Conservation (phyloP, 2,329 filamentous ascomycete genomes). For the Arthrinium puccinioides region DNA sequence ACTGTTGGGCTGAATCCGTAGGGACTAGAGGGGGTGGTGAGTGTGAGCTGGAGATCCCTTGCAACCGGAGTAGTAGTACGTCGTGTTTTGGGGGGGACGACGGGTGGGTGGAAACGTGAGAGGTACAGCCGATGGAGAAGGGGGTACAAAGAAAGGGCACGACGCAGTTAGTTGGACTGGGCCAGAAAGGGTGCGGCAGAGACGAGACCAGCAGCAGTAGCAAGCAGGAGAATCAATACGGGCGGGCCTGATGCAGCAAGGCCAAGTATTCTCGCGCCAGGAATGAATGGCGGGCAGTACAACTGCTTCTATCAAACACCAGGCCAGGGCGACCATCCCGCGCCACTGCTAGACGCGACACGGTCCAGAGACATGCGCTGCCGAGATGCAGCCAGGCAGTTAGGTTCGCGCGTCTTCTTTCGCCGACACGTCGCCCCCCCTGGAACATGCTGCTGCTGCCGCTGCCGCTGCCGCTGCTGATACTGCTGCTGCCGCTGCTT, state of each 20-base stretch:
- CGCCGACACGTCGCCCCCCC: too few relatives aligned
- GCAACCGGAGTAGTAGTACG: too few relatives aligned
- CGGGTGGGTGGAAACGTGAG: background rate
- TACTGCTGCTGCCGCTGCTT: background rate
- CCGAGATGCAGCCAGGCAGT: too few relatives aligned
- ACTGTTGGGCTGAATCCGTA: background rate
- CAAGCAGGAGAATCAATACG: constrained; percentile 1
- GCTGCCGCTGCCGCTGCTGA: background rate
- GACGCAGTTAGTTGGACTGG: too few relatives aligned
- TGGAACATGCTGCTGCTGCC: background rate
- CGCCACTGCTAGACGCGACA: too few relatives aligned
- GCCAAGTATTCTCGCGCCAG: background rate
- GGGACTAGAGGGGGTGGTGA: constrained; percentile 1
- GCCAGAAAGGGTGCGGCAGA: too few relatives aligned
- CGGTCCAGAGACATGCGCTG: constrained; percentile 1
- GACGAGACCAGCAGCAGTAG: background rate
- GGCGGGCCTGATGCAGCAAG: constrained; percentile 1
- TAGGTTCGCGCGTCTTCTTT: too few relatives aligned
- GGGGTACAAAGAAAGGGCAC: background rate
- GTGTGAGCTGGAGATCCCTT: background rate
- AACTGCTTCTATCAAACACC: too few relatives aligned
- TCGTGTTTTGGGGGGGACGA: too few relatives aligned
- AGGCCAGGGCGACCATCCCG: too few relatives aligned
- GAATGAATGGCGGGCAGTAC: too few relatives aligned
- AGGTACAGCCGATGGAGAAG: constrained; percentile 3